Evolutionary conservation across 2,329 filamentous ascomycete genomes (phyloP).

Genomic region (Aureobasidium vineae): DNA sequence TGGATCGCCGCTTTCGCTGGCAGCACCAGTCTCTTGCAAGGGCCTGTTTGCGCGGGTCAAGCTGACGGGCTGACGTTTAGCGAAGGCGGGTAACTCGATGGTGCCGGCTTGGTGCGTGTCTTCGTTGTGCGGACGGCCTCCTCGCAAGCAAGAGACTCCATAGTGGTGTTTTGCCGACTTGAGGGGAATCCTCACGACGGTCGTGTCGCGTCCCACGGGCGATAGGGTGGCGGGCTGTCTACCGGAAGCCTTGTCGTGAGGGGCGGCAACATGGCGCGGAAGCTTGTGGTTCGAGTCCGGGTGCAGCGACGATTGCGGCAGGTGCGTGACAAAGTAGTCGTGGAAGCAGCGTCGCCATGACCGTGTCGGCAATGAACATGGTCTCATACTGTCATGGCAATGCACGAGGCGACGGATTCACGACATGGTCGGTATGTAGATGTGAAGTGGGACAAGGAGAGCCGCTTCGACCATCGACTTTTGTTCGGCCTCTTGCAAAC

Average conservation of each 20-base stretch:
- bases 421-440: constrained; percentile 2
- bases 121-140: constrained; percentile 85
- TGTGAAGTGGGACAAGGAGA: neutral
- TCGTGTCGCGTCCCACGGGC: constrained; percentile 69
- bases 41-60: constrained; percentile 44
- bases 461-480: neutral
- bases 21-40: constrained; percentile 49
- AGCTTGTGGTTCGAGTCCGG: constrained; percentile 90
- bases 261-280: constrained; percentile 77
- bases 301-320: constrained; percentile 88
- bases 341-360: constrained; percentile 60
- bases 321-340: constrained; percentile 95
- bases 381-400: constrained; percentile 24
- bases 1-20: constrained; percentile 79
- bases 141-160: constrained; percentile 73
- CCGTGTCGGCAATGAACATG: constrained; percentile 10
- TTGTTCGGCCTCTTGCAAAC: neutral
- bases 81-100: constrained; percentile 89
- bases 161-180: constrained; percentile 96
- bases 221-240: constrained; percentile 31
- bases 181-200: constrained; percentile 90
- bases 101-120: constrained; percentile 93
- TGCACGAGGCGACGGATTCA: neutral
- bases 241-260: constrained; percentile 57
- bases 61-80: constrained; percentile 71